These are phyloP conservation scores for Adansonia gregorii DNA, from an alignment of 441 rosid genomes.

Conservation along the genomic window DNA sequence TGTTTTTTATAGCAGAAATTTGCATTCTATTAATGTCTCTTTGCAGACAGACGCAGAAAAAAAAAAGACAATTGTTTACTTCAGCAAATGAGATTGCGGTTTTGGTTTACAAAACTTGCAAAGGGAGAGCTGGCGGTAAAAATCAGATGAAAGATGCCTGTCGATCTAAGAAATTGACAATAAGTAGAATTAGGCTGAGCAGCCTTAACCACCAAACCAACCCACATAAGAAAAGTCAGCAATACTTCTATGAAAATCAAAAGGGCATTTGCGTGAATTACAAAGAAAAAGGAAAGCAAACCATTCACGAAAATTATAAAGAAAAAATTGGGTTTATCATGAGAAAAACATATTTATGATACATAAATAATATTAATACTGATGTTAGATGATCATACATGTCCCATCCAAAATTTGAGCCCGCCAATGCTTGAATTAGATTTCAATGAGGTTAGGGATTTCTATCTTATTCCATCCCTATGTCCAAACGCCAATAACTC, in stretches of 20 bases:
- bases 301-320: not conserved
- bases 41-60: not conserved
- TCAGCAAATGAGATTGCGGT: not conserved
- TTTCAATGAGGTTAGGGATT: not conserved
- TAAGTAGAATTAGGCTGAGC: not conserved
- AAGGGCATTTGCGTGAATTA: too few species aligned
- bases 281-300: not conserved
- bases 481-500: not conserved
- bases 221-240: not conserved
- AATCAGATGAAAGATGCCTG: not conserved
- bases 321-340: not conserved
- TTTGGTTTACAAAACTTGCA: not conserved
- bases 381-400: not conserved
- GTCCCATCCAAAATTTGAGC: not conserved
- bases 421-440: not conserved
- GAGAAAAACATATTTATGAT: not conserved
- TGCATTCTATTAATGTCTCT: not conserved
- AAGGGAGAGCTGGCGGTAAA: not conserved
- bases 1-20: not conserved
- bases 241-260: not conserved
- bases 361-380: not conserved
- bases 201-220: not conserved
- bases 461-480: not conserved
- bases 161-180: constrained; percentile 11
- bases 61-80: not conserved